These are phyloP conservation scores for Dalechampia spathulata DNA, from an alignment of 441 rosid genomes.

Conservation along the genomic window DNA sequence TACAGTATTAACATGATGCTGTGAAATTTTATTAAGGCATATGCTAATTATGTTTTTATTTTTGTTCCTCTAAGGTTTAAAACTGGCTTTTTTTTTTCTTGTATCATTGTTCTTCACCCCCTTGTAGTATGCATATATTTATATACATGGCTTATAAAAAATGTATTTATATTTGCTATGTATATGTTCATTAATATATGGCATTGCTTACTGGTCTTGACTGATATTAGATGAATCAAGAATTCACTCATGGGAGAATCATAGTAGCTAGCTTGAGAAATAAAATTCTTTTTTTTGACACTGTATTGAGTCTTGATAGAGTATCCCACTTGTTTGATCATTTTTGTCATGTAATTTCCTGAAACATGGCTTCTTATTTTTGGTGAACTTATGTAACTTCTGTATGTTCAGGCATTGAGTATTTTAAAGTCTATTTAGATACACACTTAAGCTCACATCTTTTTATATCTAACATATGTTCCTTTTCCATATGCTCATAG, in stretches of 20 bases:
- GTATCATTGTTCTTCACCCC: background rate
- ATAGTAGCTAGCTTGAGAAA: too few species aligned
- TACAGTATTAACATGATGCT: constrained; percentile 5
- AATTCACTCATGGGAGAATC: too few species aligned
- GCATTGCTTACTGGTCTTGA: too few species aligned
- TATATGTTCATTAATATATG: too few species aligned
- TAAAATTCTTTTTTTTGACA: too few species aligned
- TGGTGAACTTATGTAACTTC: background rate
- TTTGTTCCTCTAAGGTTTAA: background rate
- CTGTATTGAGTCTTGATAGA: background rate
- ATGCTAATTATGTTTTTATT: background rate
- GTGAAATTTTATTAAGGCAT: constrained; percentile 1
- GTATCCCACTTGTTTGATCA: background rate
- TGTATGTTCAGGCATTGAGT: too few species aligned
- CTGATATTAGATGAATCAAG: too few species aligned
- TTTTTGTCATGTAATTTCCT: background rate
- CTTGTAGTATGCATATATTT: background rate
- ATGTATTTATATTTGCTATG: too few species aligned
- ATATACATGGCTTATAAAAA: too few species aligned
- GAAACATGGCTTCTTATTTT: background rate
- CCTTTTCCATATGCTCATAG: constrained; percentile 28
- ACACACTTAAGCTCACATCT: too few species aligned
- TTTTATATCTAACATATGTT: constrained; percentile 10
- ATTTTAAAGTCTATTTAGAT: too few species aligned
- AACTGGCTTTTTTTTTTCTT: background rate